Conservation (phyloP, 148 eudicot genomes). For the Rhododendron mucronatum region DNA sequence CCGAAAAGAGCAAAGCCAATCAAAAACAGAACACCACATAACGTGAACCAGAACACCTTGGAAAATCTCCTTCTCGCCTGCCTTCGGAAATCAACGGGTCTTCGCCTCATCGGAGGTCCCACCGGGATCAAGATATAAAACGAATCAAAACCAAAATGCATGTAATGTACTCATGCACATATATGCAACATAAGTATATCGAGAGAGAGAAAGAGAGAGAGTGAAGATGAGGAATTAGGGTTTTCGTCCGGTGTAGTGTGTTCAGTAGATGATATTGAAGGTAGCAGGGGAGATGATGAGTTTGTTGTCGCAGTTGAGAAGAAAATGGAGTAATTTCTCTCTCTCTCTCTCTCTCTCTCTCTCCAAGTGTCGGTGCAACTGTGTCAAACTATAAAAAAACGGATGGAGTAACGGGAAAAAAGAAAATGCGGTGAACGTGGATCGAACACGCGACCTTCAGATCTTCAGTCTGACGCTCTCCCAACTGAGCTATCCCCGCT, state of each 20-base stretch:
- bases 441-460: constrained; percentile 90
- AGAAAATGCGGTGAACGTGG: constrained; percentile 68
- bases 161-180: neutral
- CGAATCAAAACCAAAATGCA: neutral
- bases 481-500: constrained; percentile 45
- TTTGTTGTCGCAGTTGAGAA: neutral
- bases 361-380: neutral
- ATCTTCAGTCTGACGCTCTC: constrained; percentile 80
- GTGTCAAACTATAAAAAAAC: neutral
- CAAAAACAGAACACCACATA: neutral
- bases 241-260: neutral
- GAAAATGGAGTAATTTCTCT: neutral
- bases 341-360: neutral
- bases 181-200: neutral
- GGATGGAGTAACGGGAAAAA: neutral
- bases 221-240: constrained; percentile 1
- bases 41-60: neutral
- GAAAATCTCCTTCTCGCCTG: constrained; percentile 3
- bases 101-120: constrained; percentile 6
- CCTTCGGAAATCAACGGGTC: constrained; percentile 1
- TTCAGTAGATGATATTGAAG: neutral
- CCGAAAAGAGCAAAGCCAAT: neutral
- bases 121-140: neutral
- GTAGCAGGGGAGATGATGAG: neutral
- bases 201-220: too few relatives aligned